These are phyloP conservation scores for Zygosaccharomyces bisporus DNA, from an alignment of 805 yeast species.

Conservation along the genomic window DNA sequence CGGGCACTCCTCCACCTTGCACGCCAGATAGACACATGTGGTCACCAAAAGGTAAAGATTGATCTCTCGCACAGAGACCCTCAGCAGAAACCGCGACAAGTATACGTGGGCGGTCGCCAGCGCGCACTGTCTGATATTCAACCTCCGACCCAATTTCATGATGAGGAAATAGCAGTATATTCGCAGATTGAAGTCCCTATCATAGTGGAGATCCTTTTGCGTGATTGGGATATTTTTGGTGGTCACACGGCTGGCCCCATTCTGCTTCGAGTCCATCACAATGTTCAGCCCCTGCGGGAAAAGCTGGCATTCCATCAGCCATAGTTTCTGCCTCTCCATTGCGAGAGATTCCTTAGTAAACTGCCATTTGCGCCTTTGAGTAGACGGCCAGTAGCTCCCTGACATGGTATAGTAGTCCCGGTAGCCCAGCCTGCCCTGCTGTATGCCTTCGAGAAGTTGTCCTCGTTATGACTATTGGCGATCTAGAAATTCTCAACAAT, in stretches of 20 bases:
- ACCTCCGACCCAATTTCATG: slow-evolving; percentile 71
- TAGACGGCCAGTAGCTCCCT: slow-evolving; percentile 83
- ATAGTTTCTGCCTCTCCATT: slow-evolving; percentile 42
- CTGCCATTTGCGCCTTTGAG: slow-evolving; percentile 81
- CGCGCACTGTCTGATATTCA: slow-evolving; percentile 77
- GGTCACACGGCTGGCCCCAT: slow-evolving; percentile 29
- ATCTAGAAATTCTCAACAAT: neutral
- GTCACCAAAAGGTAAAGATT: slow-evolving; percentile 79
- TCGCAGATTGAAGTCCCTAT: slow-evolving; percentile 56
- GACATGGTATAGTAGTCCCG: slow-evolving; percentile 43
- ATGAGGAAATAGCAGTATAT: slow-evolving; percentile 76
- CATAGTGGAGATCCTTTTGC: slow-evolving; percentile 40
- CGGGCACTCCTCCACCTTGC: slow-evolving; percentile 94
- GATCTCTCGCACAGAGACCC: slow-evolving; percentile 72
- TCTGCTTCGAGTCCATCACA: slow-evolving; percentile 32
- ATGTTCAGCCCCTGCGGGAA: slow-evolving; percentile 35
- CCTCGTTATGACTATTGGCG: neutral
- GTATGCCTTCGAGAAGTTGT: neutral
- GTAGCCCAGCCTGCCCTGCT: neutral
- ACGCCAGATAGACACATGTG: slow-evolving; percentile 81
- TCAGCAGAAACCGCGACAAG: slow-evolving; percentile 68
- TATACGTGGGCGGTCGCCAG: slow-evolving; percentile 87
- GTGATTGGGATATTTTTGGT: slow-evolving; percentile 41
- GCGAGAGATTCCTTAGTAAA: slow-evolving; percentile 58
- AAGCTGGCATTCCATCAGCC: slow-evolving; percentile 37